Percentiles rank a stretch among this genome's conserved stretches.
Conservation (phyloP, 768 basidiomycete species). For the Leccinellum albellum region DNA sequence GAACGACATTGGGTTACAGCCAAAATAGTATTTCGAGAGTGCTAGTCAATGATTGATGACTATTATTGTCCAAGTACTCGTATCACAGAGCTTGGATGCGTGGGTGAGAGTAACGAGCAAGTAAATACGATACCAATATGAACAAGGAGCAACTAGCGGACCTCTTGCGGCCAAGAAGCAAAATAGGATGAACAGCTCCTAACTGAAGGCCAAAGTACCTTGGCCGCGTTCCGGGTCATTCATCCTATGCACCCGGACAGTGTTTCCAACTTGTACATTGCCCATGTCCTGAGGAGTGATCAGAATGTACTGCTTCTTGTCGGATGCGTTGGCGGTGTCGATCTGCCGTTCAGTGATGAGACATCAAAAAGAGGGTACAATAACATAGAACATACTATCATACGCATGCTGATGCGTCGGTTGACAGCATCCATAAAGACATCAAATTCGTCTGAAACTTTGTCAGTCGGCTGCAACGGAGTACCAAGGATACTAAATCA, state of each 20-base stretch:
- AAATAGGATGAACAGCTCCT: not conserved
- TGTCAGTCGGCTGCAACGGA: slow-evolving; percentile 9
- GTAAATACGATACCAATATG: slow-evolving; percentile 9
- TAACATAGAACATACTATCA: slow-evolving; percentile 62
- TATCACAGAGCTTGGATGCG: not conserved
- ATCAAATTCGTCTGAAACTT: slow-evolving; percentile 82
- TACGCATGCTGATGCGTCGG: slow-evolving; percentile 88
- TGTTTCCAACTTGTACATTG: slow-evolving; percentile 60
- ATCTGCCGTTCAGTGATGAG: slow-evolving; percentile 46
- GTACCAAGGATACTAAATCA: slow-evolving; percentile 29
- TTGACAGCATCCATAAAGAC: slow-evolving; percentile 97
- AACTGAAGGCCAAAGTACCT: slow-evolving; percentile 37
- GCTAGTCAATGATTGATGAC: no score
- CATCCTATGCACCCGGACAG: slow-evolving; percentile 76
- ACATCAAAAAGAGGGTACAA: not conserved
- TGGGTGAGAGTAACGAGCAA: slow-evolving; percentile 2
- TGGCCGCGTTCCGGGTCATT: slow-evolving; percentile 73
- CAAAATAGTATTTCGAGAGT: slow-evolving; percentile 7
- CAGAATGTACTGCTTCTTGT: slow-evolving; percentile 89
- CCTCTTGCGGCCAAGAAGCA: not conserved
- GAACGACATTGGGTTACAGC: slow-evolving; percentile 8
- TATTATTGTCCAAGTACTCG: not conserved
- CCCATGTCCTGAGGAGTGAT: slow-evolving; percentile 96
- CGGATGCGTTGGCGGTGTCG: slow-evolving; percentile 81
- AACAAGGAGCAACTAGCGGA: not conserved